Percentiles rank a stretch among this genome's conserved stretches.
phyloP scores from a whole-genome alignment of 371 early-diverging fungal genomes.

The Haplosporangium sp. region DNA sequence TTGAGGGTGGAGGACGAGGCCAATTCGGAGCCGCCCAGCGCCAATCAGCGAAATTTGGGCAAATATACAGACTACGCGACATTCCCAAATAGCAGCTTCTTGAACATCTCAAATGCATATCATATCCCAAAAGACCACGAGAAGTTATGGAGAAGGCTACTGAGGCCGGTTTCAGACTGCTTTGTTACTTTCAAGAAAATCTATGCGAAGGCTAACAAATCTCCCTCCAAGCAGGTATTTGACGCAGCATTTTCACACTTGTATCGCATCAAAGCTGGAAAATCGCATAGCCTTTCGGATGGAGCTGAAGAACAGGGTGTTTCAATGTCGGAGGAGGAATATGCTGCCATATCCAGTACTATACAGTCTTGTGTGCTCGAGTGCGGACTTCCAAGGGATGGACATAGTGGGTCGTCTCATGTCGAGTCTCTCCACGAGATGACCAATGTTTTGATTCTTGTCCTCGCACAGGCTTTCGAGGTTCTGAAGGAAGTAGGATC shows the following conservation, averaged over 20 bases:
- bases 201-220: constrained; percentile 9
- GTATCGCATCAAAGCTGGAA: constrained; percentile 36
- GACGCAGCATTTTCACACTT: constrained; percentile 56
- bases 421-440: constrained; percentile 28
- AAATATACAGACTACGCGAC: background rate
- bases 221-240: constrained; percentile 51
- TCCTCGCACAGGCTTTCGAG: constrained; percentile 13
- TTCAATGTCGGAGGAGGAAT: background rate
- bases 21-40: background rate
- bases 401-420: constrained; percentile 23
- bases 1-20: background rate
- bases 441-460: constrained; percentile 18
- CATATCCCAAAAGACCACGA: constrained; percentile 30
- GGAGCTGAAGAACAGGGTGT: background rate
- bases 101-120: background rate
- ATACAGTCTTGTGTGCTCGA: constrained; percentile 33
- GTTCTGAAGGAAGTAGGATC: constrained; percentile 9
- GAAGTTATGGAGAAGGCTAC: constrained; percentile 25
- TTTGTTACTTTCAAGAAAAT: constrained; percentile 10
- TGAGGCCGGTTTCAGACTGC: background rate
- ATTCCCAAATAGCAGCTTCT: constrained; percentile 11
- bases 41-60: constrained; percentile 2
- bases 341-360: background rate
- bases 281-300: background rate
- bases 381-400: constrained; percentile 43